Evolutionary conservation across 257 asterid genomes (phyloP), one percentile per base, ranked within the genome.

Genomic region (Solanum pimpinellifolium): DNA sequence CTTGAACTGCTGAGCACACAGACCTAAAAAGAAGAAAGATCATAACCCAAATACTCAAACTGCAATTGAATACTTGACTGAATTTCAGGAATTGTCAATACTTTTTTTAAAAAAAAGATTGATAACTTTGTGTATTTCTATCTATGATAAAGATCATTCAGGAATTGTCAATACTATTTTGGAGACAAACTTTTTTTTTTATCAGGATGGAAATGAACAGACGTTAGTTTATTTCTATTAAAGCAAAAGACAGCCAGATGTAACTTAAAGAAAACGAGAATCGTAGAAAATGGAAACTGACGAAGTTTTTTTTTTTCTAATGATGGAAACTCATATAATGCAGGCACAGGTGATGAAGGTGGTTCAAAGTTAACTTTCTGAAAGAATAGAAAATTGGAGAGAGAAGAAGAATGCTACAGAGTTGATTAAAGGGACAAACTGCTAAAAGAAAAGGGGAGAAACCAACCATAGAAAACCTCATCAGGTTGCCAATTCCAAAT

Each of bases 1-100:
- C 98, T 93, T 93, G 94, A 85, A 89, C 91, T 74, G 90, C 95
- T 9, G 98, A 92, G 93, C 98, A 97, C 72, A 37, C 66, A 83
- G 98, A 93, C 89, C 99, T 97, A 93, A 88, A 46, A 23, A 83
- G 88, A 56, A 85, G 85, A 73, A 41, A 69, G 83, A 88, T 21
- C 46, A 69, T 44, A 81, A 78, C 41, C 73, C 31, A 29, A 74
- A 74, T 14, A 41, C 66, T 10, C 41, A 49, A 29, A 47, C 25
- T 27, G 44, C 68, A 80, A 18, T 80, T 49, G 68, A 16, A 29
- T 27, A 47, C 44, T 80, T 47, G 44, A 47, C 49, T 18, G 44
- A 47, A 47, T 47, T 80, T 47, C 18, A 73, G 84, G 83, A 72
- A 85, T 59, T 60, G 46, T 65, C 82, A 73, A 16, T 52, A 52